Conservation (phyloP, 257 asterid genomes). For the Primulina huaijiensis region DNA sequence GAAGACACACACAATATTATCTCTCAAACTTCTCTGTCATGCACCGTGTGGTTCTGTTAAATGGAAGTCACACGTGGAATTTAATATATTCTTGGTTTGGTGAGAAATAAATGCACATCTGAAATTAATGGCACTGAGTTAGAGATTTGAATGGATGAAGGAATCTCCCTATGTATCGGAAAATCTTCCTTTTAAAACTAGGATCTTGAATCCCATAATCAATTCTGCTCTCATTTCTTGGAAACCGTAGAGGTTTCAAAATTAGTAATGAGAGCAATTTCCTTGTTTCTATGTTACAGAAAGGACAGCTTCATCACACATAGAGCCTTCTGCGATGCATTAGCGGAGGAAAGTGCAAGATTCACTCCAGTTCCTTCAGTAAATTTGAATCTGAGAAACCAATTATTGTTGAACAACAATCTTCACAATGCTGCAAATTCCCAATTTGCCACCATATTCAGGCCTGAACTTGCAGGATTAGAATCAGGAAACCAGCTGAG, state of each 20-base stretch:
- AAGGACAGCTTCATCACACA: conserved; percentile 95
- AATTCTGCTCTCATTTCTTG: not conserved
- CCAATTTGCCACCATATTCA: conserved; percentile 36
- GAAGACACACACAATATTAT: too few relatives aligned
- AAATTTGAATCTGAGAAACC: conserved; percentile 63
- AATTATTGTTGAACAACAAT: conserved; percentile 35
- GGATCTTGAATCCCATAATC: not conserved
- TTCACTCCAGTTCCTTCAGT: conserved; percentile 44
- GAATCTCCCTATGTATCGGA: not conserved
- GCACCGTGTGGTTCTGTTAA: not conserved
- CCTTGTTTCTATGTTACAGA: conserved; percentile 34
- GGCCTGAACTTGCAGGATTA: conserved; percentile 39
- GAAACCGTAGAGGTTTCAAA: not conserved
- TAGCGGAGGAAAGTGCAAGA: conserved; percentile 77
- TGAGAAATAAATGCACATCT: conserved; percentile 24
- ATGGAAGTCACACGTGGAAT: not conserved
- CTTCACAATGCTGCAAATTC: conserved; percentile 37
- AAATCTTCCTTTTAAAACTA: not conserved
- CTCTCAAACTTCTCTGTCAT: conserved; percentile 5
- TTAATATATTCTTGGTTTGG: conserved; percentile 10
- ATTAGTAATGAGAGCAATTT: too few relatives aligned
- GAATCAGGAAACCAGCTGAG: conserved; percentile 35
- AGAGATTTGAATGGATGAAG: not conserved
- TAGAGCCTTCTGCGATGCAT: conserved; percentile 87
- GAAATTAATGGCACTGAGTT: conserved; percentile 29